These are phyloP conservation scores for Ganoderma multipileum DNA, from an alignment of 1,284 basidiomycete genomes.

Conservation along the genomic window DNA sequence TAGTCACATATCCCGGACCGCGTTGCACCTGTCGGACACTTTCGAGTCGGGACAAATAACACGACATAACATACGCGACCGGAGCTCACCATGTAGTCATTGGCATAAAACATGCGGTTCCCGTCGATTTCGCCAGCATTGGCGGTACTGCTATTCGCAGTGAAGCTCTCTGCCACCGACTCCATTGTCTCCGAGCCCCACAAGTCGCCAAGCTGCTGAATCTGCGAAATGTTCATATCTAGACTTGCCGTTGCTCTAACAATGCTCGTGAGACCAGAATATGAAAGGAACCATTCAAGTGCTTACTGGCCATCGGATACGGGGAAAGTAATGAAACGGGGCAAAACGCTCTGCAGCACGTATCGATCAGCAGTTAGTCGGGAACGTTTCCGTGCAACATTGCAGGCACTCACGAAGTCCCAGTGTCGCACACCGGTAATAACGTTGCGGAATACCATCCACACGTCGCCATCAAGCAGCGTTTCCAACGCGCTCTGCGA, in stretches of 20 bases:
- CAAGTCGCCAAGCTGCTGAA: constrained; percentile 55
- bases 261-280: constrained; percentile 1
- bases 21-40: constrained; percentile 58
- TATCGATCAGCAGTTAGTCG: neutral
- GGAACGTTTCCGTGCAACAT: neutral
- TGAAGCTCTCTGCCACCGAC: constrained; percentile 49
- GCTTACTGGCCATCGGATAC: constrained; percentile 64
- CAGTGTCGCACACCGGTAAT: constrained; percentile 64
- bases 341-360: constrained; percentile 56
- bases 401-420: constrained; percentile 62
- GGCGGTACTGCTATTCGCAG: constrained; percentile 48
- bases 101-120: constrained; percentile 70
- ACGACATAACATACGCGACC: neutral
- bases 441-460: constrained; percentile 73
- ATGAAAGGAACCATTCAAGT: too few relatives aligned
- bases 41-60: neutral
- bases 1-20: constrained; percentile 62
- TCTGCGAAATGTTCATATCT: constrained; percentile 63
- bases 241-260: constrained; percentile 61
- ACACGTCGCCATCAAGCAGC: constrained; percentile 58
- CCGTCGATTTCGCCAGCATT: constrained; percentile 65
- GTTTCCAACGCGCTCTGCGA: constrained; percentile 53
- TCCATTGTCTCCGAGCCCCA: constrained; percentile 56
- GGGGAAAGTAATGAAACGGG: constrained; percentile 69
- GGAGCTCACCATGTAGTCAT: constrained; percentile 67